Conservation (phyloP, 192 early-diverging fungal genomes). For the Geosiphon pyriformis region DNA sequence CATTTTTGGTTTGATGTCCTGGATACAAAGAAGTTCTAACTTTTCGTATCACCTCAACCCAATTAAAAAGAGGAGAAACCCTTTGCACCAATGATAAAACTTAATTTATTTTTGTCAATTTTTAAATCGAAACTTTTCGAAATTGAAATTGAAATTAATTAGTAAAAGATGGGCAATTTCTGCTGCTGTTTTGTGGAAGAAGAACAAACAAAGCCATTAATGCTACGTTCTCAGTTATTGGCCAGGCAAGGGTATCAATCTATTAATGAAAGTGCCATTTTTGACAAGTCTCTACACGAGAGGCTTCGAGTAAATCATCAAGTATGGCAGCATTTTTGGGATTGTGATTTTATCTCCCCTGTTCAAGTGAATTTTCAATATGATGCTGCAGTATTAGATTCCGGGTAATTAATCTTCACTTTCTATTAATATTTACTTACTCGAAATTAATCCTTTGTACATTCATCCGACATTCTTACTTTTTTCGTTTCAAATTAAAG, state of each 20-base stretch:
- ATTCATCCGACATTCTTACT: not conserved
- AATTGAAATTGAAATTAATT: too few species aligned
- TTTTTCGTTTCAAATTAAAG: not conserved
- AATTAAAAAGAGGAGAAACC: too few species aligned
- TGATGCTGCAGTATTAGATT: constrained; percentile 2
- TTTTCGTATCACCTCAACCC: too few species aligned
- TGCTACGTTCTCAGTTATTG: not conserved
- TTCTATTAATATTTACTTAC: too few species aligned
- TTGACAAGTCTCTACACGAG: not conserved
- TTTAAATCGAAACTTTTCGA: too few species aligned
- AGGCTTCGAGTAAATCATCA: not conserved
- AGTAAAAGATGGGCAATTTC: not conserved
- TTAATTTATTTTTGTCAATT: too few species aligned
- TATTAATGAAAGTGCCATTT: not conserved
- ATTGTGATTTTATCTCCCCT: not conserved
- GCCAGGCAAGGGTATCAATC: not conserved
- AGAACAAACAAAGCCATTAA: not conserved
- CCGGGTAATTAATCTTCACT: constrained; percentile 2
- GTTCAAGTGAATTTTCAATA: not conserved
- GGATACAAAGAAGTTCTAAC: too few species aligned
- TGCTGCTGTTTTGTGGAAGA: not conserved
- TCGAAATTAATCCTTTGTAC: not conserved
- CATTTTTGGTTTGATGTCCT: too few species aligned
- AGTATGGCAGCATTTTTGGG: not conserved
- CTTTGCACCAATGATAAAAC: too few species aligned